These are phyloP conservation scores for Xylaria sp. DNA, from an alignment of 2,329 filamentous ascomycete species.

Conservation along the genomic window DNA sequence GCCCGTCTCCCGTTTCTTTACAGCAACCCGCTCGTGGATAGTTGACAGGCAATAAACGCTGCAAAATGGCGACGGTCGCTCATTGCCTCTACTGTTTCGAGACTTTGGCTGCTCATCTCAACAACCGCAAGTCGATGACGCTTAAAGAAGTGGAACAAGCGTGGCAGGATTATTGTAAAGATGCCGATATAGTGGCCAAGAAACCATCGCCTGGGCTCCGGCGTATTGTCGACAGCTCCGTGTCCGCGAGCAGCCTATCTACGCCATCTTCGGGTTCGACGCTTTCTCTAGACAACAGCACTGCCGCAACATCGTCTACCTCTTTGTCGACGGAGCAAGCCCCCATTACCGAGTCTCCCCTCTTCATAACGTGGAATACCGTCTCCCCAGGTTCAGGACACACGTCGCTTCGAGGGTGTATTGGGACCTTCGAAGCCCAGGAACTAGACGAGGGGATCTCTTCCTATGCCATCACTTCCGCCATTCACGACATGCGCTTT, in stretches of 20 bases:
- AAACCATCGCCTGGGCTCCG: conserved; percentile 48
- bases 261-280: conserved; percentile 48
- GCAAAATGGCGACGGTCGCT: conserved; percentile 81
- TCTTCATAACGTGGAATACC: conserved; percentile 97
- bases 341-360: conserved; percentile 68
- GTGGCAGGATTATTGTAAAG: conserved; percentile 60
- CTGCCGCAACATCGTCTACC: conserved; percentile 58
- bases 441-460: conserved; percentile 78
- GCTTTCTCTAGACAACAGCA: conserved; percentile 54
- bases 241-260: conserved; percentile 46
- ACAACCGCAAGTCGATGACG: conserved; percentile 72
- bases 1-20: neutral
- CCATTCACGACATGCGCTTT: conserved; percentile 73
- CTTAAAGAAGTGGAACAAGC: conserved; percentile 77
- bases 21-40: neutral
- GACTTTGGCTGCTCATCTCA: conserved; percentile 78
- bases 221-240: conserved; percentile 43
- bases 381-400: conserved; percentile 65
- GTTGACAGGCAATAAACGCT: neutral
- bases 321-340: conserved; percentile 51
- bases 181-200: conserved; percentile 41
- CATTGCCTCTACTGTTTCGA: conserved; percentile 98
- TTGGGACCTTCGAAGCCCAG: conserved; percentile 89
- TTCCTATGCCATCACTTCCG: conserved; percentile 85
- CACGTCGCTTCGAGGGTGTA: conserved; percentile 87